Evolutionary conservation across 2,329 filamentous ascomycete genomes (phyloP).

Genomic region (Cladophialophora exuberans): DNA sequence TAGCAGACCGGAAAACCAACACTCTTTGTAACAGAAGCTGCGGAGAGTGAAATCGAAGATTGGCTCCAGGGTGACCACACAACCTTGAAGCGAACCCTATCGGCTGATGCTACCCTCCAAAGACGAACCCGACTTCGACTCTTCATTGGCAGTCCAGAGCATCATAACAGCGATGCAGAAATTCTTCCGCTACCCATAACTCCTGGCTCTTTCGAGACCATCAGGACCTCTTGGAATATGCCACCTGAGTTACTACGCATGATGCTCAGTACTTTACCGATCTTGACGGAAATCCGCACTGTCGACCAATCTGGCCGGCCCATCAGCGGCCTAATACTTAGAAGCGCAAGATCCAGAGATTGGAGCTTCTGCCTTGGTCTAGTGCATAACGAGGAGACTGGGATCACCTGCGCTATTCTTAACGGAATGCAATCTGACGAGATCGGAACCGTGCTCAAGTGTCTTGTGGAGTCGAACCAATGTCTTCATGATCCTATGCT

Average conservation of each 20-base stretch:
- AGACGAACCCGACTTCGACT: constrained; percentile 8
- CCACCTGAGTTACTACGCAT: constrained; percentile 24
- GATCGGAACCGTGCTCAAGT: constrained; percentile 10
- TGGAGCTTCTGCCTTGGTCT: constrained; percentile 26
- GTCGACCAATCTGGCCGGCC: not conserved
- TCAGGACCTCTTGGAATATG: constrained; percentile 15
- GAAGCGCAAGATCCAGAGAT: constrained; percentile 22
- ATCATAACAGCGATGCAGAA: constrained; percentile 19
- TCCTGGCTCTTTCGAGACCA: constrained; percentile 15
- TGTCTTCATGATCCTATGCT: constrained; percentile 16
- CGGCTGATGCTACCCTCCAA: not conserved
- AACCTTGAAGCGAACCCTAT: not conserved
- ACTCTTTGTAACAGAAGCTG: not conserved
- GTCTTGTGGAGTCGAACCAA: constrained; percentile 8
- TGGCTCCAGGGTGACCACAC: not conserved
- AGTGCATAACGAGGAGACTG: constrained; percentile 9
- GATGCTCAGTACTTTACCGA: constrained; percentile 23
- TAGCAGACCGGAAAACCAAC: not conserved
- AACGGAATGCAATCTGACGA: constrained; percentile 22
- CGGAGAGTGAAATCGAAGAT: not conserved
- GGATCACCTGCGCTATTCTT: constrained; percentile 7
- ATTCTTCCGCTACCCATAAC: constrained; percentile 21
- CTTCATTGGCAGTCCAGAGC: constrained; percentile 17
- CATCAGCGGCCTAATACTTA: constrained; percentile 16
- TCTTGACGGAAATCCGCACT: constrained; percentile 9